Percentiles rank a stretch among this genome's conserved stretches.
Evolutionary conservation across 169 alveolate species (phyloP).

Genomic region (Eimeria tenella): DNA sequence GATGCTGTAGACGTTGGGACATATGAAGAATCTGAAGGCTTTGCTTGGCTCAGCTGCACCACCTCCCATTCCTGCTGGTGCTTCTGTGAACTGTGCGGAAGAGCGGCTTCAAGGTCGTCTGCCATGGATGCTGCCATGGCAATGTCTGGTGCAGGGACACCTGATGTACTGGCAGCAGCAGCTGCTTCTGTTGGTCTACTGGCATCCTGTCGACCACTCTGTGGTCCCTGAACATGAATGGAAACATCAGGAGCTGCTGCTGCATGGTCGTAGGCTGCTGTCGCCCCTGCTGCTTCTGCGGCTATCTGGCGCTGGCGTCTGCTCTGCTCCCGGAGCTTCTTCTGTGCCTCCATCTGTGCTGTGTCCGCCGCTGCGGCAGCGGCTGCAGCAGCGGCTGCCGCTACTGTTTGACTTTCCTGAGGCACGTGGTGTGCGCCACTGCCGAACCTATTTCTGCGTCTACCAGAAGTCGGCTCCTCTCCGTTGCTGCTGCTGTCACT

Average conservation of each 20-base stretch:
- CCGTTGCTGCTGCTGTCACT: constrained; percentile 38
- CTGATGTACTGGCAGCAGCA: constrained; percentile 1
- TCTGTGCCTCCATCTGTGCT: constrained; percentile 44
- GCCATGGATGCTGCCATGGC: background rate
- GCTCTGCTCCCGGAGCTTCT: background rate
- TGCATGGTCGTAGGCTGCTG: too few species aligned
- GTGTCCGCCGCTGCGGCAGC: constrained; percentile 2
- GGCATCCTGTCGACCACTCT: background rate
- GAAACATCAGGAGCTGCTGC: too few species aligned
- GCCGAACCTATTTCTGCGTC: background rate
- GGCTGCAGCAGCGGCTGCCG: constrained; percentile 20
- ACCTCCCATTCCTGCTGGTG: constrained; percentile 5
- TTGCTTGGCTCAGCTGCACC: background rate
- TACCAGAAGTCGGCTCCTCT: background rate
- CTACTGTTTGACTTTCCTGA: background rate
- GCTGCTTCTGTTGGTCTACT: constrained; percentile 14
- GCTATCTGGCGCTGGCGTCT: background rate
- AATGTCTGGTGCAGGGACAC: background rate
- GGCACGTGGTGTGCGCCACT: background rate
- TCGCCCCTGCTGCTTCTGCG: background rate
- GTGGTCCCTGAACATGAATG: too few species aligned
- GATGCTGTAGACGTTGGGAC: background rate
- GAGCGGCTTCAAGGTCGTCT: background rate
- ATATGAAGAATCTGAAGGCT: background rate
- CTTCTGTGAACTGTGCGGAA: background rate